Evolutionary conservation across 2,329 filamentous ascomycete genomes (phyloP), one percentile per base, ranked within the genome.

Genomic region (Calycina herbarum): DNA sequence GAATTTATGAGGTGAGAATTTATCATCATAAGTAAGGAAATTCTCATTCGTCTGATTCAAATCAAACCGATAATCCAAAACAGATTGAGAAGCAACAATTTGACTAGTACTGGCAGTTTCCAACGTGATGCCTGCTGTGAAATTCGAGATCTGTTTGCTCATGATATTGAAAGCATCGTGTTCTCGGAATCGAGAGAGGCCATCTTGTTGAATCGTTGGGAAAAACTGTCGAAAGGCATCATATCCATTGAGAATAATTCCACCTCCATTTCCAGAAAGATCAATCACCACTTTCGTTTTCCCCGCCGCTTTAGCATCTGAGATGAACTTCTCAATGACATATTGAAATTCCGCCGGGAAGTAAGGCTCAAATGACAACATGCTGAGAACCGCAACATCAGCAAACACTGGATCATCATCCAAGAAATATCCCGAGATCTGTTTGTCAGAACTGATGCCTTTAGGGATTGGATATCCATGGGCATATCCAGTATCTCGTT

Each of bases 211-310:
- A 27, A 73, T 72, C 40, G 71, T 61, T 24, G 76, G 73, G 54
- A 76, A 75, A 66, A 75, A 73, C 45, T 80, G 73, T 5, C 76
- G 74, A 71, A 88, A 88, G 0, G 82, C 69, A 60, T 83, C 81
- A 61, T 80, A 82, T 1, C 81, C 83, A 2, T 79, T 77, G 15
- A 78, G 69, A 13, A 85, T 71, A 56, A 76, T 74, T 0, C 89
- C 88, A 40, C 88, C 89, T 0, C 79, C 79, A 69, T 91, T 92
- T 2, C 78, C 80, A 31, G 67, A 81, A 7, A 91, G 72, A 66
- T 91, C 89, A 63, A 91, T 83, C 42, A 91, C 79, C 2, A 91
- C 78, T 73, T 85, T 87, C 1, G 79, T 84, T 72, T 86, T 87
- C 1, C 80, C 79, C 0, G 77, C 77, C 2, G 74, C 69, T 62